Conservation (phyloP, 2,329 filamentous ascomycete genomes). For the Fusarium mexicanum region DNA sequence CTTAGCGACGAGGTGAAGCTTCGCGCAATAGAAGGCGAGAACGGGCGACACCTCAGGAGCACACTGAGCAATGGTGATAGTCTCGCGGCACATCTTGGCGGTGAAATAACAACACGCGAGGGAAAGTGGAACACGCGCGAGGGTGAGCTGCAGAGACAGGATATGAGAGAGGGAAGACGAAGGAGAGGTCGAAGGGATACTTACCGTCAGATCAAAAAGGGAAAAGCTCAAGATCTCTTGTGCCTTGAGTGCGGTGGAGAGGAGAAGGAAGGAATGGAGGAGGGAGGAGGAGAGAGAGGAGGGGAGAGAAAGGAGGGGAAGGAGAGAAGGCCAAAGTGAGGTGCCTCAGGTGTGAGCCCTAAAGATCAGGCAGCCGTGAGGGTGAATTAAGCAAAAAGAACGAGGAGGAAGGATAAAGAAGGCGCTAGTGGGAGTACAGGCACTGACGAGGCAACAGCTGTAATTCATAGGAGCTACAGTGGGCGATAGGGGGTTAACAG, state of each 20-base stretch:
- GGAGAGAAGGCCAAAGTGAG: neutral
- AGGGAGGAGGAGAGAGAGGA: neutral
- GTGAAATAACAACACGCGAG: neutral
- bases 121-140: neutral
- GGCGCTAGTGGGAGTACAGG: neutral
- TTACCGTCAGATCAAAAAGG: neutral
- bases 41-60: neutral
- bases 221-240: neutral
- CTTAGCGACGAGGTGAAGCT: slow-evolving; percentile 38
- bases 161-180: neutral
- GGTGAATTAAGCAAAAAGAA: neutral
- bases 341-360: neutral
- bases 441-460: neutral
- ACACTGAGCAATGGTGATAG: slow-evolving; percentile 37
- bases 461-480: neutral
- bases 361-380: neutral
- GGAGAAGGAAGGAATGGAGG: neutral
- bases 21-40: slow-evolving; percentile 32
- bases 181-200: neutral
- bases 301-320: neutral
- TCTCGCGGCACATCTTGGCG: slow-evolving; percentile 39
- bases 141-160: neutral
- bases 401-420: neutral
- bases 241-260: neutral
- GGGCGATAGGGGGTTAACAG: neutral